Evolutionary conservation across 768 basidiomycete species (phyloP).

Genomic region (Lentinula lateritia): DNA sequence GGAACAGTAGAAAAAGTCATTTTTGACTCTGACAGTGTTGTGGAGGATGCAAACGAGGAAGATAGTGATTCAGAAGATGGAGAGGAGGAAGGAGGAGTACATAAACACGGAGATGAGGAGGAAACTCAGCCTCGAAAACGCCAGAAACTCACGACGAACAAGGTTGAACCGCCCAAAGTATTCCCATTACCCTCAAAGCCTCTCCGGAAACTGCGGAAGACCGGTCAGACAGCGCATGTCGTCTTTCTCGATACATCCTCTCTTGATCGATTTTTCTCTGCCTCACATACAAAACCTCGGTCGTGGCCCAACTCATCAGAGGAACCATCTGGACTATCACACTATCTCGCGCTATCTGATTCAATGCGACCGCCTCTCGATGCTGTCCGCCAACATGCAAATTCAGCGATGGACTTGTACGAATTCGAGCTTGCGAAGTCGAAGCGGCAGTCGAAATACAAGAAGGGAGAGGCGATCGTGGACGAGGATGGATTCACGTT

Average conservation of each 20-base stretch:
- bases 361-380: slow-evolving; percentile 74
- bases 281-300: slow-evolving; percentile 42
- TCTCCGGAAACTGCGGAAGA: slow-evolving; percentile 53
- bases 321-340: slow-evolving; percentile 63
- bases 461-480: slow-evolving; percentile 82
- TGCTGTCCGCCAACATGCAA: slow-evolving; percentile 70
- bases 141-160: slow-evolving; percentile 27
- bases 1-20: slow-evolving; percentile 75
- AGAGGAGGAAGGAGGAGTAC: slow-evolving; percentile 35
- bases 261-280: slow-evolving; percentile 55
- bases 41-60: slow-evolving; percentile 35
- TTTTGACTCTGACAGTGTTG: slow-evolving; percentile 46
- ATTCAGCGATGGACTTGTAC: slow-evolving; percentile 69
- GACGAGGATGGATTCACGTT: slow-evolving; percentile 95
- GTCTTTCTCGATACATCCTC: slow-evolving; percentile 66
- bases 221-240: slow-evolving; percentile 71
- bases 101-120: slow-evolving; percentile 16
- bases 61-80: slow-evolving; percentile 32
- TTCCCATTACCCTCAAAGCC: slow-evolving; percentile 50
- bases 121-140: slow-evolving; percentile 31
- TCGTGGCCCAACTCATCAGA: slow-evolving; percentile 58
- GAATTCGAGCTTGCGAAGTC: slow-evolving; percentile 65
- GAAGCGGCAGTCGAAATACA: slow-evolving; percentile 55
- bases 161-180: slow-evolving; percentile 39
- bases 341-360: slow-evolving; percentile 62